Evolutionary conservation across 495 filamentous ascomycete species (phyloP).

Genomic region (Podospora pseudocomata): DNA sequence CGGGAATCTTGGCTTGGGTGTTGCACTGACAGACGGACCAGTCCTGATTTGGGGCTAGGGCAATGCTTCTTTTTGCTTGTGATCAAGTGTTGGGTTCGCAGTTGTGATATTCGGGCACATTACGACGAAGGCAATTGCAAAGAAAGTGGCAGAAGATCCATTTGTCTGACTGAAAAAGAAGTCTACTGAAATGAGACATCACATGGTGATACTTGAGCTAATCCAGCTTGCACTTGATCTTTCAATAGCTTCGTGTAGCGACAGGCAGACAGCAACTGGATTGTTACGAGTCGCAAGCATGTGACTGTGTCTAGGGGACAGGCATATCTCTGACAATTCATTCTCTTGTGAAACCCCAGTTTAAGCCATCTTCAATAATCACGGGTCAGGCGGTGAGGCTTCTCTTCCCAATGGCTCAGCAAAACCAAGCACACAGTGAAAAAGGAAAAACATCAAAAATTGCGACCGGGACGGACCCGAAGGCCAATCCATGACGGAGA

Average conservation of each 20-base stretch:
- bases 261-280: background rate
- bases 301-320: background rate
- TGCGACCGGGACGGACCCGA: slow-evolving; percentile 27
- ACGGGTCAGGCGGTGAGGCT: background rate
- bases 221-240: background rate
- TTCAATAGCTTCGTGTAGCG: background rate
- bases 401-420: slow-evolving; percentile 25
- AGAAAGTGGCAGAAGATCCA: background rate
- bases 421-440: slow-evolving; percentile 22
- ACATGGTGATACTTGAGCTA: background rate
- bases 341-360: no score
- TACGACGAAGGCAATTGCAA: background rate
- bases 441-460: slow-evolving; percentile 26
- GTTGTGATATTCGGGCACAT: background rate
- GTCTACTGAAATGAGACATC: no score
- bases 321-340: background rate
- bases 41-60: background rate
- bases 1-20: background rate
- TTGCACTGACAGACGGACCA: background rate
- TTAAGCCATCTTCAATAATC: no score
- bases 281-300: background rate
- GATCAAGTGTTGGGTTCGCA: background rate
- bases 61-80: background rate
- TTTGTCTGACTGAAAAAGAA: no score
- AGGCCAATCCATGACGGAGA: slow-evolving; percentile 25